phyloP scores from a whole-genome alignment of 257 asterid genomes.

The Solanum dulcamara region DNA sequence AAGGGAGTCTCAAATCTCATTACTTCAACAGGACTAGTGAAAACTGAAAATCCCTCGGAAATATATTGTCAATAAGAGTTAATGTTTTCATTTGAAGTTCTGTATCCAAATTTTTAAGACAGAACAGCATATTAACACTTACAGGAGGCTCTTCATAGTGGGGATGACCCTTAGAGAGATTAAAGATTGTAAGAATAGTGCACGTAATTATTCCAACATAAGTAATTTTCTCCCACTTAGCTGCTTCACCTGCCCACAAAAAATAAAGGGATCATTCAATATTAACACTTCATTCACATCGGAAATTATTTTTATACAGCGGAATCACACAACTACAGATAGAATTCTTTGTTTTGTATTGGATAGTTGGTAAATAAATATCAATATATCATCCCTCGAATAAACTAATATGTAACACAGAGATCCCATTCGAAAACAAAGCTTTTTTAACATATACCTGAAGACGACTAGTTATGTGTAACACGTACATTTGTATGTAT shows the following conservation, averaged over 20 bases:
- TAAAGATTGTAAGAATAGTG: constrained; percentile 25
- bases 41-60: neutral
- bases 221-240: constrained; percentile 82
- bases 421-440: neutral
- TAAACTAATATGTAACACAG: too few relatives aligned
- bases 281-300: neutral
- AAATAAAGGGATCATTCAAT: neutral
- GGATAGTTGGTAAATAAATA: neutral
- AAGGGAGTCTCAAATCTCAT: neutral
- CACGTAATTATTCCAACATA: constrained; percentile 39
- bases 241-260: constrained; percentile 48
- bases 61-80: neutral
- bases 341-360: neutral
- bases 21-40: neutral
- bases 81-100: neutral
- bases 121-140: constrained; percentile 4
- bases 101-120: neutral
- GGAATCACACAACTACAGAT: neutral
- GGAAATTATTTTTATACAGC: neutral
- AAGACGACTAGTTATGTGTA: too few relatives aligned
- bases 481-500: too few relatives aligned
- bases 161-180: constrained; percentile 70
- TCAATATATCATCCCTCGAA: neutral
- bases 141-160: constrained; percentile 70
- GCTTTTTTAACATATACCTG: neutral